Evolutionary conservation across 2,329 filamentous ascomycete species (phyloP).

Genomic region (Botrytis galanthina): DNA sequence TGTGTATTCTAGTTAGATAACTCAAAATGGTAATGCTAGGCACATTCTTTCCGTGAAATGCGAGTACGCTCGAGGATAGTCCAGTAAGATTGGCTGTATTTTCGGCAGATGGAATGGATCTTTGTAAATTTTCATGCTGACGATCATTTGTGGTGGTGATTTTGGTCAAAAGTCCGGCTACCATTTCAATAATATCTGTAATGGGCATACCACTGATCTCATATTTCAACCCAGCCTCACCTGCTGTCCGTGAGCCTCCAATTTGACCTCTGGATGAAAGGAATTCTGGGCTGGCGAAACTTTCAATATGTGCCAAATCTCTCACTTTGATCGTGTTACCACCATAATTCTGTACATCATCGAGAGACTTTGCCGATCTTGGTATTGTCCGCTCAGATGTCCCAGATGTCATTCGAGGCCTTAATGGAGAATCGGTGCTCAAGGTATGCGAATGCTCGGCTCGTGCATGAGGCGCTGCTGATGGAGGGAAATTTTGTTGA

Average conservation of each 20-base stretch:
- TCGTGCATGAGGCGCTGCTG: conserved; percentile 24
- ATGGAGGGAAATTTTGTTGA: conserved; percentile 32
- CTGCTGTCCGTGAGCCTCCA: conserved; percentile 51
- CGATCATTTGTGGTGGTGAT: conserved; percentile 96
- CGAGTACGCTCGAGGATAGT: conserved; percentile 73
- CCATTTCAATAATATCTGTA: conserved; percentile 97
- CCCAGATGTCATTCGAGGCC: not conserved
- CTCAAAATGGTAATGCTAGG: conserved; percentile 95
- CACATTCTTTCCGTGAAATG: conserved; percentile 97
- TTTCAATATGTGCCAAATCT: conserved; percentile 88
- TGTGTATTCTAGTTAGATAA: conserved; percentile 94
- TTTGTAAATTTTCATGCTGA: conserved; percentile 87
- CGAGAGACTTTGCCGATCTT: conserved; percentile 37
- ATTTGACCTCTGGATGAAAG: conserved; percentile 53
- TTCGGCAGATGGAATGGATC: conserved; percentile 60
- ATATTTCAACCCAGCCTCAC: conserved; percentile 60
- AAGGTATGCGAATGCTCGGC: conserved; percentile 16
- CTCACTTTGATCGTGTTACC: conserved; percentile 69
- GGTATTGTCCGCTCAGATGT: conserved; percentile 22
- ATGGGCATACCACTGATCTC: conserved; percentile 99
- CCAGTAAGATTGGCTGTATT: conserved; percentile 56
- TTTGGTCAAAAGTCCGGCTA: conserved; percentile 90
- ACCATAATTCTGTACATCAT: conserved; percentile 41
- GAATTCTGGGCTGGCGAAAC: conserved; percentile 76
- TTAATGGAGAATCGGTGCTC: conserved; percentile 1